Base-by-base conservation (phyloP, 176 grass and related monocot genomes). In the Metroxylon sagu region DNA sequence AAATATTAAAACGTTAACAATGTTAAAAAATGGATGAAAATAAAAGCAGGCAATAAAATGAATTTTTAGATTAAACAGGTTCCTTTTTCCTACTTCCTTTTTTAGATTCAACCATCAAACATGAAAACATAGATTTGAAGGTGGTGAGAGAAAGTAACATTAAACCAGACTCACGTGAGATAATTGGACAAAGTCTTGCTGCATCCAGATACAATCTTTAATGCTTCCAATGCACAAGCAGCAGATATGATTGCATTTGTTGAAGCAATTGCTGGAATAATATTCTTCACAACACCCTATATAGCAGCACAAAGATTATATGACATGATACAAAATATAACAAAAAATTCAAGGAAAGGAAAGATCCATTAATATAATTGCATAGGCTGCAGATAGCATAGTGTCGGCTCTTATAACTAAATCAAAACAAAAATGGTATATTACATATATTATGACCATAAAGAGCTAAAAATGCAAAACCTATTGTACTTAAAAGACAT, bases 121-220 rank as follows among this genome's bases (percentile, higher is more conserved):
- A 12, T 14, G 8, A 12, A 0, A 43, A 43, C 2, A 43, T 14
- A 43, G 35, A 43, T 14, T 26, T 50, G 7, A 10, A 14, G 18
- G 5, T 61, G 26, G 28, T 77, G 57, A 14, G 57, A 59, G 26
- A 49, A 58, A 25, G 56, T 39, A 64, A 28, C 49, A 65, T 56
- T 19, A 21, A 66, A 55, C 21, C 7, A 31, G 64, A 79, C 81
- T 91, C 66, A 97, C 93, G 87, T 88, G 61, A 97, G 79, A 79
- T 97, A 97, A 70, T 97, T 97, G 75, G 87, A 91, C 56, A 97
- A 83, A 70, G 25, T 97, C 85, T 83, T 97, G 76, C 93, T 97
- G 88, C 93, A 92, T 26, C 93, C 93, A 77, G 93, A 91, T 15
- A 88, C 25, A 62, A 97, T 80, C 87, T 97, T 97, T 52, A 97